These are phyloP conservation scores for Haberlea rhodopensis DNA, from an alignment of 257 asterid genomes.

Conservation along the genomic window DNA sequence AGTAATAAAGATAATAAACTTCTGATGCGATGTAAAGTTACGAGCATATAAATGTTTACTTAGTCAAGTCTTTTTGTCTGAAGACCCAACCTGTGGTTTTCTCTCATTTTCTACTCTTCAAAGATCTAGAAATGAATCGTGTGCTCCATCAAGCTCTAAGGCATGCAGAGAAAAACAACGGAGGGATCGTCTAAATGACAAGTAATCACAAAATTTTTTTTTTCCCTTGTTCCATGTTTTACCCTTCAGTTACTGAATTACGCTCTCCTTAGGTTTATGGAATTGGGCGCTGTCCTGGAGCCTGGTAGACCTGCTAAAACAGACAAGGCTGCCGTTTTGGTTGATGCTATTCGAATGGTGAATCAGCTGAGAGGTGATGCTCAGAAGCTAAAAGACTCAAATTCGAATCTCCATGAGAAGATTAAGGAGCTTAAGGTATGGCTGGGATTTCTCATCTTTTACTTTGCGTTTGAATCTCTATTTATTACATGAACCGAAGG, in stretches of 20 bases:
- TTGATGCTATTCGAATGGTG: constrained; percentile 69
- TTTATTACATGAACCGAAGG: not conserved
- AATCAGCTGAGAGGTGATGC: constrained; percentile 60
- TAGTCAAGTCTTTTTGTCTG: not conserved
- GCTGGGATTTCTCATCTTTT: not conserved
- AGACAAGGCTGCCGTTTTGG: constrained; percentile 64
- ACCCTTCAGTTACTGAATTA: constrained; percentile 14
- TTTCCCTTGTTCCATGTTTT: not conserved
- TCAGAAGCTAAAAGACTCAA: constrained; percentile 69
- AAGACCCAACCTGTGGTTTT: not conserved
- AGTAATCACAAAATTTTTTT: constrained; percentile 34
- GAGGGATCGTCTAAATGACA: constrained; percentile 70
- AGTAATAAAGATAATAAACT: not conserved
- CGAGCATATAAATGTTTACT: not conserved
- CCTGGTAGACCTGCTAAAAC: constrained; percentile 75
- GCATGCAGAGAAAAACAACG: constrained; percentile 79
- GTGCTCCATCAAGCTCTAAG: constrained; percentile 61
- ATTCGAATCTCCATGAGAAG: constrained; percentile 56
- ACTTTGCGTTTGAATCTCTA: not conserved
- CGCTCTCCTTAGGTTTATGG: constrained; percentile 49
- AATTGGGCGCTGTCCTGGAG: constrained; percentile 68
- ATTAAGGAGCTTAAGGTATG: constrained; percentile 72
- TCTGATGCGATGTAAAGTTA: not conserved
- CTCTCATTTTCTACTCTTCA: constrained; percentile 15
- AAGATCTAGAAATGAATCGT: constrained; percentile 55